These are phyloP conservation scores for Cercophora scortea DNA, from an alignment of 495 filamentous ascomycete species.

Conservation along the genomic window DNA sequence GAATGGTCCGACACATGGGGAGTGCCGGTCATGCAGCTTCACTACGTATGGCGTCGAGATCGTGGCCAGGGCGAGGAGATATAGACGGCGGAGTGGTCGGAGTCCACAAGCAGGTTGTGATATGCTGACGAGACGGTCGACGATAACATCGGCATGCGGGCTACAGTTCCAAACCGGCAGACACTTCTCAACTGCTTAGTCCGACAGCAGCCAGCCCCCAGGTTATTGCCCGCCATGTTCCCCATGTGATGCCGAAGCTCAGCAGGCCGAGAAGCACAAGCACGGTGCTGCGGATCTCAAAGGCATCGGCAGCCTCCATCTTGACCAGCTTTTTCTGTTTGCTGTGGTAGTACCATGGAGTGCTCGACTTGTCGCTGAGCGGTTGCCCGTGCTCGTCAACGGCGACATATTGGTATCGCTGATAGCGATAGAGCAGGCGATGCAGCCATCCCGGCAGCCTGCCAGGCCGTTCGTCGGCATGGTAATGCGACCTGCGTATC, in stretches of 20 bases:
- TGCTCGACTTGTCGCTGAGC: not conserved
- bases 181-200: not conserved
- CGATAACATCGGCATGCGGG: no score
- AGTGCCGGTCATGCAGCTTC: not conserved
- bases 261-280: constrained; percentile 23
- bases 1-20: constrained; percentile 2
- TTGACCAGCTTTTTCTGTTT: constrained; percentile 43
- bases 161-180: no score
- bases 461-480: constrained; percentile 18
- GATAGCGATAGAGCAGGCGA: constrained; percentile 24
- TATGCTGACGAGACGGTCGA: no score
- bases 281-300: constrained; percentile 35
- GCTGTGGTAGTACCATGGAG: constrained; percentile 39
- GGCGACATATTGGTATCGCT: constrained; percentile 17
- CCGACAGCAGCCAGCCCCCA: constrained; percentile 7
- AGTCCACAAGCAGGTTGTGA: no score
- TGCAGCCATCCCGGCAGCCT: constrained; percentile 33
- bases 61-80: not conserved
- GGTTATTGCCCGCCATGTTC: constrained; percentile 15
- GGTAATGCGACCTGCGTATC: constrained; percentile 27
- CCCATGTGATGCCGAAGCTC: constrained; percentile 17
- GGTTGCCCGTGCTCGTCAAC: constrained; percentile 11
- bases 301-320: constrained; percentile 45
- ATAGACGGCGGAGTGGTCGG: not conserved
- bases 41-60: constrained; percentile 15